phyloP scores from a whole-genome alignment of 345 rosid genomes.

The Cardamine resedifolia region DNA sequence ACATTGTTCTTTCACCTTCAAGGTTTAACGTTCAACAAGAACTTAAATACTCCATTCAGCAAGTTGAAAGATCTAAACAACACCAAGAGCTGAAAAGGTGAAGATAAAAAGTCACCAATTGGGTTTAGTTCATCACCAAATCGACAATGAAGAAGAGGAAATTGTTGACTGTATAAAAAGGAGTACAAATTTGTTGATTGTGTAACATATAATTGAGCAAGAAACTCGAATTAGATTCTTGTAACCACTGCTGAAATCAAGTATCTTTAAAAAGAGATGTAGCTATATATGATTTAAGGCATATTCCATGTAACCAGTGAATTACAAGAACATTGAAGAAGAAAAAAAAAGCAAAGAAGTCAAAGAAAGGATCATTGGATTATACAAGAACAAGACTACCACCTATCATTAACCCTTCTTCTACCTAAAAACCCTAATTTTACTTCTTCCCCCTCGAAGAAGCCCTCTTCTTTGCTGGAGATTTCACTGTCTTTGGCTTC shows the following conservation, averaged over 20 bases:
- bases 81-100: slow-evolving; percentile 1
- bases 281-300: slow-evolving; percentile 23
- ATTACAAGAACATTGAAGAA: slow-evolving; percentile 5
- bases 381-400: slow-evolving; percentile 39
- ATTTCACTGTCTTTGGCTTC: slow-evolving; percentile 59
- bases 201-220: neutral
- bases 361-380: slow-evolving; percentile 8
- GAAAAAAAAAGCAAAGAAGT: neutral
- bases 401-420: slow-evolving; percentile 1
- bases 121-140: neutral
- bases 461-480: slow-evolving; percentile 62
- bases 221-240: neutral
- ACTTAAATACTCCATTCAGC: slow-evolving; percentile 62
- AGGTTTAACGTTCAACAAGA: slow-evolving; percentile 77
- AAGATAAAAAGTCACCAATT: neutral
- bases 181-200: neutral
- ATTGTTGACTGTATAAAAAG: neutral
- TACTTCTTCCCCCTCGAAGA: slow-evolving; percentile 44
- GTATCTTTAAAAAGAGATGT: neutral
- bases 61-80: slow-evolving; percentile 52
- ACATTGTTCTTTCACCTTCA: slow-evolving; percentile 87
- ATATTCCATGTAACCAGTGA: neutral
- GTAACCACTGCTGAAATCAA: neutral
- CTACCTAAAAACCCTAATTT: slow-evolving; percentile 6
- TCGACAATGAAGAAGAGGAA: neutral